Percentiles rank a stretch among this genome's conserved stretches.
Evolutionary conservation across 2,329 filamentous ascomycete species (phyloP).

Genomic region (Ampelomyces quisqualis): DNA sequence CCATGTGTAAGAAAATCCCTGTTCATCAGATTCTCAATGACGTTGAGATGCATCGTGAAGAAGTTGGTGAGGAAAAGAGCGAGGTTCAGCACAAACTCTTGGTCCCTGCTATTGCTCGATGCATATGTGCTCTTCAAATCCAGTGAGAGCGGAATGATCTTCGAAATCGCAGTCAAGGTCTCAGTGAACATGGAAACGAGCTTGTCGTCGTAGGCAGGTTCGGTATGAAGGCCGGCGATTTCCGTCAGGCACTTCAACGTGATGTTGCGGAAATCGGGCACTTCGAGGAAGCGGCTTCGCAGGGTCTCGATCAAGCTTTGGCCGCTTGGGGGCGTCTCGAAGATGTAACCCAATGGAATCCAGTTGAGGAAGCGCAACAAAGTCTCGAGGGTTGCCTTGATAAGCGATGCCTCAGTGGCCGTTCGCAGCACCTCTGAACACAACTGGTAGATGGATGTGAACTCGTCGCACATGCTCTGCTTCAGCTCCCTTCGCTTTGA

Average conservation of each 20-base stretch:
- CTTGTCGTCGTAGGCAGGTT: constrained; percentile 87
- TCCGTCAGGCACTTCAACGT: constrained; percentile 96
- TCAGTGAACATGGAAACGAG: constrained; percentile 98
- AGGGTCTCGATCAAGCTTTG: constrained; percentile 82
- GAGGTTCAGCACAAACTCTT: constrained; percentile 96
- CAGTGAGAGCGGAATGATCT: constrained; percentile 85
- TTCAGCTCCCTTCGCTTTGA: constrained; percentile 95
- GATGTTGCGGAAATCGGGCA: constrained; percentile 93
- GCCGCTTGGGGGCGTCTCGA: constrained; percentile 73
- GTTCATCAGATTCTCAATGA: constrained; percentile 95
- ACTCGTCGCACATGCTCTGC: constrained; percentile 98
- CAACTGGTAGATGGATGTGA: constrained; percentile 96
- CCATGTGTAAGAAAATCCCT: constrained; percentile 92
- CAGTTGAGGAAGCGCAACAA: constrained; percentile 96
- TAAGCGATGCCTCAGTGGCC: constrained; percentile 80
- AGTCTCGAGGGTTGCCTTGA: constrained; percentile 96
- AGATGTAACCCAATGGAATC: constrained; percentile 98
- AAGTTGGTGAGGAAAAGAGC: constrained; percentile 97
- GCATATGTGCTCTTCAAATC: constrained; percentile 91
- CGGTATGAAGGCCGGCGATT: constrained; percentile 90
- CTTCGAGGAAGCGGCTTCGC: constrained; percentile 86
- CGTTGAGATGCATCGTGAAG: constrained; percentile 87
- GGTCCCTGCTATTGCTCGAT: constrained; percentile 86
- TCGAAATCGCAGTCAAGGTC: constrained; percentile 86
- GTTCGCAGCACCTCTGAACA: constrained; percentile 94